A percentile compares a stretch with the other conserved stretches of the same genome.
phyloP scores from a whole-genome alignment of 352 stramenopile genomes.

The Blastocystis sp. region DNA sequence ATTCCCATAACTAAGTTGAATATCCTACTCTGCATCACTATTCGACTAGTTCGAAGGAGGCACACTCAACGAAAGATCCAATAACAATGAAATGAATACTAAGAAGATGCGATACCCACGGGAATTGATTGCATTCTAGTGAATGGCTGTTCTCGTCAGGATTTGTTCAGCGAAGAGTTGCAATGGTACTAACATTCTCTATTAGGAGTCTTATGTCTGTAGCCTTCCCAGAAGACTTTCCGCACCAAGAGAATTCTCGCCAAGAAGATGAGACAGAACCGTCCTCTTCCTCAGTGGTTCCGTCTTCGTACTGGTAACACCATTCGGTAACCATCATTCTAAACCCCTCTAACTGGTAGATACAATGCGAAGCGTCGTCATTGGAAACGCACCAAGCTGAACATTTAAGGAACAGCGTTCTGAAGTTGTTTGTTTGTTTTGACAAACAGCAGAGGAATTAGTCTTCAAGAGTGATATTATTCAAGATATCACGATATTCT shows the following conservation, averaged over 20 bases:
- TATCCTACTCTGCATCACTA: no score
- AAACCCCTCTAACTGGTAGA: conserved; percentile 67
- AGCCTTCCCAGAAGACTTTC: conserved; percentile 98
- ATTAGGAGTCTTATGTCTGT: background rate
- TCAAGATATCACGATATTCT: conserved; percentile 45
- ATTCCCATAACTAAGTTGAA: background rate
- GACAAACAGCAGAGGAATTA: conserved; percentile 13
- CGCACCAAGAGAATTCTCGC: conserved; percentile 96
- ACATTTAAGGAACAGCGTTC: conserved; percentile 80
- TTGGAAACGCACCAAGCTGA: conserved; percentile 98
- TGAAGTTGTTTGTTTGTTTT: conserved; percentile 39
- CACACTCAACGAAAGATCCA: no score
- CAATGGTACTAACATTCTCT: conserved; percentile 30
- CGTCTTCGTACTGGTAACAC: conserved; percentile 96
- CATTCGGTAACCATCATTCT: conserved; percentile 77
- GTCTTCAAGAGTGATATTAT: conserved; percentile 7
- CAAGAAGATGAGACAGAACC: conserved; percentile 99
- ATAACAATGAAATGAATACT: no score
- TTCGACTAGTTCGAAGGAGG: no score
- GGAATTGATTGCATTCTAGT: background rate
- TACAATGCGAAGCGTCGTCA: conserved; percentile 99
- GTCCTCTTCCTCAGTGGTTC: conserved; percentile 98
- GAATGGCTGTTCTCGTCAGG: background rate
- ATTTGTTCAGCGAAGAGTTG: conserved; percentile 54
- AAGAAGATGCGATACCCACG: background rate